A percentile compares a stretch with the other conserved stretches of the same genome.
Conservation (phyloP, 148 eudicot genomes). For the Suaeda aralocaspica region DNA sequence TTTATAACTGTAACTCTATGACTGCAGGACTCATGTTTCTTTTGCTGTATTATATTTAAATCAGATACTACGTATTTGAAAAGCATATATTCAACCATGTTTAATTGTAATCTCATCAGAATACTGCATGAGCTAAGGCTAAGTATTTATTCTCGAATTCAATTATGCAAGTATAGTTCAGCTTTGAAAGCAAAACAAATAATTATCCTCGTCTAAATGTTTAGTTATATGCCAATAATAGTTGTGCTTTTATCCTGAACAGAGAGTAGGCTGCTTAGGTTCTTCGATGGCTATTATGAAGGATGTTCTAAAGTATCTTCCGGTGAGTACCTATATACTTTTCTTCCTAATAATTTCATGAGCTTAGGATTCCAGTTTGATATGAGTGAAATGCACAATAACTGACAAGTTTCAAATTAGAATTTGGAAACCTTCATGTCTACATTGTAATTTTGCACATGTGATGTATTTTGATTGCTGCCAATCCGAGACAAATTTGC, state of each 20-base stretch:
- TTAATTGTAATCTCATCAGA: neutral
- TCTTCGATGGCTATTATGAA: slow-evolving; percentile 79
- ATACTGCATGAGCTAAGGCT: too few relatives aligned
- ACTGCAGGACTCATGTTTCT: neutral
- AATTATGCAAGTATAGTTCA: too few relatives aligned
- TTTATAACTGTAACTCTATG: neutral
- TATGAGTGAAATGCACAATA: neutral
- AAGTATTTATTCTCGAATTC: too few relatives aligned
- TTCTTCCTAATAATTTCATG: neutral
- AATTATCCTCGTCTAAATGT: neutral
- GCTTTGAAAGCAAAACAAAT: too few relatives aligned
- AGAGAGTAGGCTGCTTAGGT: slow-evolving; percentile 89
- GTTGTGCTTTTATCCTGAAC: slow-evolving; percentile 10
- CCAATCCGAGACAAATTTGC: neutral
- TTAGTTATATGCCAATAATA: neutral
- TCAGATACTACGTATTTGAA: neutral
- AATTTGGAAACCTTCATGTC: neutral
- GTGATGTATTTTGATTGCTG: neutral
- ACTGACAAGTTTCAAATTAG: neutral
- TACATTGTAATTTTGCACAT: neutral
- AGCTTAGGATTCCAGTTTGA: neutral
- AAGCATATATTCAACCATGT: neutral
- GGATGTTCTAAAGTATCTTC: slow-evolving; percentile 68
- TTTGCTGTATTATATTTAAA: too few relatives aligned
- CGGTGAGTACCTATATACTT: slow-evolving; percentile 59